A percentile compares a stretch with the other conserved stretches of the same genome.
These are phyloP conservation scores for Neurospora sublineolata DNA, from an alignment of 495 filamentous ascomycete genomes.

Conservation along the genomic window DNA sequence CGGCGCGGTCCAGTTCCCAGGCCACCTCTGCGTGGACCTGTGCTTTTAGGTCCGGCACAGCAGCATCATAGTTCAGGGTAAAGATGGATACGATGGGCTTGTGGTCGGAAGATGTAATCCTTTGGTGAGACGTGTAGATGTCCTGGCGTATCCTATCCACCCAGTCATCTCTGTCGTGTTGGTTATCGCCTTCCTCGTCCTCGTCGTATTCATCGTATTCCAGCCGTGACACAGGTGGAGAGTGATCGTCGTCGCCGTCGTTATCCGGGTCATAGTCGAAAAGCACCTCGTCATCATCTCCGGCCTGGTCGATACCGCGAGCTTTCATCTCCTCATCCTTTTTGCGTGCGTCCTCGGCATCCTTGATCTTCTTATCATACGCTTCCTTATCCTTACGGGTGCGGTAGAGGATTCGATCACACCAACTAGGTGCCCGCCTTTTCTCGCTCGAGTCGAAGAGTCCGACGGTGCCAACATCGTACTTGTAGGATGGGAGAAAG, in stretches of 20 bases:
- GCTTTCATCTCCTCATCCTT: slow-evolving; percentile 78
- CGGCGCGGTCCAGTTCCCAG: slow-evolving; percentile 74
- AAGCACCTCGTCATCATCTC: slow-evolving; percentile 69
- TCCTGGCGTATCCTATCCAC: slow-evolving; percentile 57
- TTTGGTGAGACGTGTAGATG: slow-evolving; percentile 75
- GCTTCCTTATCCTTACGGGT: slow-evolving; percentile 56
- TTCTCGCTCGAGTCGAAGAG: slow-evolving; percentile 94
- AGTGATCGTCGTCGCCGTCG: slow-evolving; percentile 39
- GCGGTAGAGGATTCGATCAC: slow-evolving; percentile 87
- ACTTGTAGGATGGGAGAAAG: slow-evolving; percentile 92
- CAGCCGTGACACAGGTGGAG: slow-evolving; percentile 26
- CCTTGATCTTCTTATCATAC: slow-evolving; percentile 56
- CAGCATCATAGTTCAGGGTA: slow-evolving; percentile 68
- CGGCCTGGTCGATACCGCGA: slow-evolving; percentile 60
- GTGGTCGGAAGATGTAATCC: slow-evolving; percentile 85
- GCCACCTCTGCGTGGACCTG: slow-evolving; percentile 80
- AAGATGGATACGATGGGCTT: slow-evolving; percentile 82
- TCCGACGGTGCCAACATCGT: slow-evolving; percentile 87
- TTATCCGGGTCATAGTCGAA: slow-evolving; percentile 84
- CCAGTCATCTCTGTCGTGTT: slow-evolving; percentile 42
- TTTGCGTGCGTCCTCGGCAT: slow-evolving; percentile 54
- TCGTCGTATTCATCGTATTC: slow-evolving; percentile 55
- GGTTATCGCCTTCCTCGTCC: slow-evolving; percentile 28
- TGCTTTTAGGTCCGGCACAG: slow-evolving; percentile 69
- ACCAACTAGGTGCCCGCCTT: slow-evolving; percentile 86